phyloP scores from a whole-genome alignment of 306 rosid species.

The Cicer judaicum region DNA sequence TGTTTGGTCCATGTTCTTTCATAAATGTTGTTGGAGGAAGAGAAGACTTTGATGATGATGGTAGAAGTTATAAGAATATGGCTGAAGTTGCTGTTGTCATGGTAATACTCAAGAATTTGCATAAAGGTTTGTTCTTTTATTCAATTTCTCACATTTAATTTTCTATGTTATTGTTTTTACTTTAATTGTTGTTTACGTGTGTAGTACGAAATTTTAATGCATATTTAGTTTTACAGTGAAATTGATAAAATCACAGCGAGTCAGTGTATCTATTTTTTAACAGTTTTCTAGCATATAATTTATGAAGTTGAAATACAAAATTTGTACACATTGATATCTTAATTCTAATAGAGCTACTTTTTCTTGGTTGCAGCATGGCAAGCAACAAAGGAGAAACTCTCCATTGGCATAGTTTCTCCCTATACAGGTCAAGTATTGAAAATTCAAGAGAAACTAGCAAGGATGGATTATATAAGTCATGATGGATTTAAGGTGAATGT shows the following conservation, averaged over 20 bases:
- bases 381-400: slow-evolving; percentile 37
- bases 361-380: slow-evolving; percentile 51
- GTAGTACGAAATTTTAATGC: too few relatives aligned
- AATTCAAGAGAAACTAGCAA: slow-evolving; percentile 51
- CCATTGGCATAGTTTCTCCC: slow-evolving; percentile 73
- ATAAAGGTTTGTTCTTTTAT: slow-evolving; percentile 50
- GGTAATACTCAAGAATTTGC: slow-evolving; percentile 53
- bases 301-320: not conserved
- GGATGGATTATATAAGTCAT: slow-evolving; percentile 22
- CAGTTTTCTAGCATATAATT: not conserved
- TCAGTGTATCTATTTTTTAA: too few relatives aligned
- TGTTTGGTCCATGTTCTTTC: slow-evolving; percentile 75
- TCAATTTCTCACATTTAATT: not conserved
- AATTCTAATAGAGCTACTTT: not conserved
- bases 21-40: slow-evolving; percentile 63
- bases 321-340: not conserved
- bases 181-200: too few relatives aligned
- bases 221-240: too few relatives aligned
- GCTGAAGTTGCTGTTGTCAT: slow-evolving; percentile 63
- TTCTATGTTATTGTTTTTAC: not conserved
- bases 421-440: slow-evolving; percentile 69
- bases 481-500: slow-evolving; percentile 66
- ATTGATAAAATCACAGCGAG: too few relatives aligned
- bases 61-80: slow-evolving; percentile 65
- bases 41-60: slow-evolving; percentile 66